Evolutionary conservation across 495 filamentous ascomycete genomes (phyloP), one percentile per base, ranked within the genome.

Genomic region (Daldinia grandis): DNA sequence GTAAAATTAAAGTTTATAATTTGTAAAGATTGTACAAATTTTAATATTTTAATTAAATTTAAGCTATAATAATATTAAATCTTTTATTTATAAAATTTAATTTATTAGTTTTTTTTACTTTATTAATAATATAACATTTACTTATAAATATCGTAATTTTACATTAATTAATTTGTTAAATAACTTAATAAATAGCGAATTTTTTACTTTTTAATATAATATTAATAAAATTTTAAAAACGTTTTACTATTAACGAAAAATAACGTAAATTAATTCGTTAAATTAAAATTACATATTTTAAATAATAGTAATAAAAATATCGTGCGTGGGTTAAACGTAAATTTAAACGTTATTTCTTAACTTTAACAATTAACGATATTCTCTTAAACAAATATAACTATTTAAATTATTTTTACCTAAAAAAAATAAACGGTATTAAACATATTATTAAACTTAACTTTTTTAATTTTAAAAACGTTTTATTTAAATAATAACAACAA

Each of bases 1-100:
- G 5, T 15, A 1, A 38, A 15, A 15, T 1, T 38, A 38, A 38
- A 38, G 14, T 49, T 49, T 24, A 49, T n/a, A 49, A 49, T 49
- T 2, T 24, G 7, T 21, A 49, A 21, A 49, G 24, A 49, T 49
- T 49, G 24, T 38, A 35, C 3, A 17, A 1, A 24, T 49, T 49
- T 49, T 49, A 49, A 49, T 49, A 24, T 49, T 49, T 49, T 49
- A 49, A 49, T 44, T 44, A n/a, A n/a, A n/a, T n/a, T 44, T 19
- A 19, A 44, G 4, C 4, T 27, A 27, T 27, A 27, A 27, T 4
- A 27, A 27, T 27, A 27, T 27, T 27, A 27, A 27, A 27, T 27
- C 4, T 27, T 44, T n/a, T n/a, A n/a, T n/a, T n/a, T n/a, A n/a
- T n/a, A 44, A 44, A 44, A 8, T 44, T 44, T 44, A 44, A 44